These are phyloP conservation scores for Hygrocybe coccinea DNA, from an alignment of 768 basidiomycete species.

Conservation along the genomic window DNA sequence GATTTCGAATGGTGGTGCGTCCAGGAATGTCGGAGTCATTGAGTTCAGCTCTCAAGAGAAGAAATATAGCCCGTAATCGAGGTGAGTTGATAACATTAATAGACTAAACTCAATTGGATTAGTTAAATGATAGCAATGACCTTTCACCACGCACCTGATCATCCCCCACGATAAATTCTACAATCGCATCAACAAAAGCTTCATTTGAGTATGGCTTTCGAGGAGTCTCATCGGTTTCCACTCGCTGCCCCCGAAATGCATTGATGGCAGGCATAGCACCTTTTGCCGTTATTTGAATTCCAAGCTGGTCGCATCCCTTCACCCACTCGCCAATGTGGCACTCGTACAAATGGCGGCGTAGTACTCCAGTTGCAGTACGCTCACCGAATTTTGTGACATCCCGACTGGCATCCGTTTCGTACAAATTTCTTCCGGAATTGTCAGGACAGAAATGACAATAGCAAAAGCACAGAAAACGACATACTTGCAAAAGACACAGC, in stretches of 20 bases:
- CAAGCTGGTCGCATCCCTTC: constrained; percentile 16
- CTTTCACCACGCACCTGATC: constrained; percentile 21
- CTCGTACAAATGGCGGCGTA: constrained; percentile 8
- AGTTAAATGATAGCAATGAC: neutral
- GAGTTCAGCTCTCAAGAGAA: constrained; percentile 25
- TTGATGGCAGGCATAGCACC: constrained; percentile 10
- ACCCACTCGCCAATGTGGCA: constrained; percentile 20
- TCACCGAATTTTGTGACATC: too few species aligned
- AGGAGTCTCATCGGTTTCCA: neutral
- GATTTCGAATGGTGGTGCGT: constrained; percentile 20
- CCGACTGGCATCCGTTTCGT: too few species aligned
- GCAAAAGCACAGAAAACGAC: too few species aligned
- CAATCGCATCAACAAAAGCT: constrained; percentile 26
- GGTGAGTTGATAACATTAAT: constrained; percentile 26
- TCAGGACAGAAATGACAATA: too few species aligned
- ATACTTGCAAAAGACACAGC: constrained; percentile 7
- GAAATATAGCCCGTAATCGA: constrained; percentile 16
- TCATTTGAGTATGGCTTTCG: constrained; percentile 17
- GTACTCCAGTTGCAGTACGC: constrained; percentile 1
- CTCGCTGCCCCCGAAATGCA: constrained; percentile 4
- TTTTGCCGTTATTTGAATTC: constrained; percentile 18
- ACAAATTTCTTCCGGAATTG: too few species aligned
- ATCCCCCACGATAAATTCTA: constrained; percentile 28
- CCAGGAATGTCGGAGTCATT: constrained; percentile 31
- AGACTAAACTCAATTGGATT: constrained; percentile 5